Base-by-base conservation (phyloP, 805 yeast species). In the Grigorovia humatica region DNA sequence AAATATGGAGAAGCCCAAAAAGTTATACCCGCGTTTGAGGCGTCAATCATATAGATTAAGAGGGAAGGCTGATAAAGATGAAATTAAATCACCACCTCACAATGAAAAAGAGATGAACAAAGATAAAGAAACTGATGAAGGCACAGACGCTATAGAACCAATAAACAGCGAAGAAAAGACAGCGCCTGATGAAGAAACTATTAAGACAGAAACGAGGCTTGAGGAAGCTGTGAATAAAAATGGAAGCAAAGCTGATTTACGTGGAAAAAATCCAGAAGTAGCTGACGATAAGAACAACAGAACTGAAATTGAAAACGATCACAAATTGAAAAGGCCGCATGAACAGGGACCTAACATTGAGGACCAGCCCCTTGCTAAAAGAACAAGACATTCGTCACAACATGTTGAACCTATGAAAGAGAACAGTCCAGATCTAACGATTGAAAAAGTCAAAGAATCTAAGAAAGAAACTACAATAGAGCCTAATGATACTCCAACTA, bases 311-410 rank as follows among this genome's bases (percentile, higher is more conserved):
- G 13, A 23, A 40, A 19, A 38, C 8, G 20, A 46, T 15, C 20
- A 27, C 6, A 27, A 46, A 32, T 15, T 9, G 13, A 30, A 44
- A 44, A 30, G 29, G 19, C 29, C 9, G n/a, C 20, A 29, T 20
- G 48, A 46, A 12, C 45, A 50, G 13, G 54, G 53, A 2, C 9
- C 8, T n/a, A 8, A 9, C 17, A 13, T 38, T 15, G 42, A 38
- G 17, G 42, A 38, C 6, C 43, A 46, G 49, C 63, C 64, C 1
- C 35, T 61, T 19, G 65, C 65, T 9, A 60, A 56, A 51, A 52
- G 67, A 42, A 58, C 63, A 9, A 58, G 65, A 48, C 59, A 58
- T 44, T 56, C 61, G 5, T 48, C 54, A 1, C 46, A 46, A 6
- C 50, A 57, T 11, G 43, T 54, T 12, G 48, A 45, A 23, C 38